Evolutionary conservation across 768 basidiomycete genomes (phyloP).

Genomic region (Gloeostereum incarnatum): DNA sequence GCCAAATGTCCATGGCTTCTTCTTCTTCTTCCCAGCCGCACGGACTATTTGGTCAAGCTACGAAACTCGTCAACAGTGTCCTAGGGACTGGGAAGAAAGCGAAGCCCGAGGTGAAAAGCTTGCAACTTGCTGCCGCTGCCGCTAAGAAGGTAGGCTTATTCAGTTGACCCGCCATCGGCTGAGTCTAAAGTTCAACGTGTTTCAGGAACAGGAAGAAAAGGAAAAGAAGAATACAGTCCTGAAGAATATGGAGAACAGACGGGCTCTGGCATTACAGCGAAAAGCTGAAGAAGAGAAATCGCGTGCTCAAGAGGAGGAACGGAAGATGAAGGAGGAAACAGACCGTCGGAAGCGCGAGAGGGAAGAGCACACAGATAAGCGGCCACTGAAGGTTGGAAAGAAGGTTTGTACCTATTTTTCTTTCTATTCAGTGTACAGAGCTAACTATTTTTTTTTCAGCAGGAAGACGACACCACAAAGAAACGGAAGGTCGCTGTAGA

Average conservation of each 20-base stretch:
- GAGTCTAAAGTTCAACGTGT: slow-evolving; percentile 5
- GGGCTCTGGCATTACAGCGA: slow-evolving; percentile 59
- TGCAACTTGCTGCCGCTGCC: slow-evolving; percentile 73
- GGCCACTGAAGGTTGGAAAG: slow-evolving; percentile 42
- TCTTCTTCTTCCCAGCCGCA: slow-evolving; percentile 38
- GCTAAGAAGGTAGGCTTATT: slow-evolving; percentile 73
- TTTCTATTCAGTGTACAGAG: slow-evolving; percentile 1
- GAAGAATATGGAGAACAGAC: slow-evolving; percentile 77
- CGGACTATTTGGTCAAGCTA: slow-evolving; percentile 65
- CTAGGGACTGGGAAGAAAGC: slow-evolving; percentile 63
- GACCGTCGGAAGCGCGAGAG: slow-evolving; percentile 78
- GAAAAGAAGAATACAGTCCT: slow-evolving; percentile 69
- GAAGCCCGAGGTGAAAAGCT: slow-evolving; percentile 71
- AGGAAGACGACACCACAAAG: slow-evolving; percentile 67
- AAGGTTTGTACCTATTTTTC: slow-evolving; percentile 31
- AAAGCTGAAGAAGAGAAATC: slow-evolving; percentile 75
- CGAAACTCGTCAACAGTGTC: slow-evolving; percentile 57
- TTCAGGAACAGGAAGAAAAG: slow-evolving; percentile 81
- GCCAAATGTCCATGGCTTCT: slow-evolving; percentile 49
- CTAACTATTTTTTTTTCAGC: slow-evolving; percentile 6
- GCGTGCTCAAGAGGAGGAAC: slow-evolving; percentile 56
- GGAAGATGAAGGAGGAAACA: slow-evolving; percentile 60
- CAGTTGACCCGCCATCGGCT: slow-evolving; percentile 1
- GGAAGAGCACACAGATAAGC: slow-evolving; percentile 68
- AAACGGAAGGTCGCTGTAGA: slow-evolving; percentile 58